Evolutionary conservation across 2,329 filamentous ascomycete species (phyloP).

Genomic region (Hymenoscyphus salicellus): DNA sequence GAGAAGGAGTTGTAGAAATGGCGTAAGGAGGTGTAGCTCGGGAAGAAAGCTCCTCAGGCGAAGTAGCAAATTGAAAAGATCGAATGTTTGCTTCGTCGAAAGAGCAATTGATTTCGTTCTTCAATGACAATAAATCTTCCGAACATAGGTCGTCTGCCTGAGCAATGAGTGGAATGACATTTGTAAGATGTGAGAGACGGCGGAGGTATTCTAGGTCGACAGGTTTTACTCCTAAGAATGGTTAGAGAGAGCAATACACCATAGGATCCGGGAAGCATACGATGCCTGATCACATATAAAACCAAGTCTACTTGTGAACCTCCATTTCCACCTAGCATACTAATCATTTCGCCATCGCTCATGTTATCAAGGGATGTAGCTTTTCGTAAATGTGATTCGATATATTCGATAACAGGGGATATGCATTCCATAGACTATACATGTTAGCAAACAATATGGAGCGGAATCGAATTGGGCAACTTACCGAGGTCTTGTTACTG

Average conservation of each 20-base stretch:
- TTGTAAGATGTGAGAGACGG: constrained; percentile 69
- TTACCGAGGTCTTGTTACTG: constrained; percentile 51
- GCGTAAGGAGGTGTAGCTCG: constrained; percentile 59
- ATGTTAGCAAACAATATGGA: constrained; percentile 28
- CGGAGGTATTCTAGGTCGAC: constrained; percentile 71
- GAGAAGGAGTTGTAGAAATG: constrained; percentile 69
- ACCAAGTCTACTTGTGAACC: constrained; percentile 82
- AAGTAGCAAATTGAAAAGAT: constrained; percentile 60
- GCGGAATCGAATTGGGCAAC: constrained; percentile 25
- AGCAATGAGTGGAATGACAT: constrained; percentile 79
- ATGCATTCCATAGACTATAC: constrained; percentile 53
- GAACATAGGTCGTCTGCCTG: constrained; percentile 67
- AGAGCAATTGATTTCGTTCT: constrained; percentile 55
- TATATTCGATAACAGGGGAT: constrained; percentile 63
- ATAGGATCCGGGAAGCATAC: constrained; percentile 45
- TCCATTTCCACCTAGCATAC: constrained; percentile 75
- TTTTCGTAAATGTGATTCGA: constrained; percentile 66
- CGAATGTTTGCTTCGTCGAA: constrained; percentile 57
- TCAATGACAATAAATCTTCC: constrained; percentile 56
- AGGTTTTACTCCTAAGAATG: constrained; percentile 50
- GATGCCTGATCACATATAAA: constrained; percentile 73
- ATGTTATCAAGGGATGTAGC: constrained; percentile 60
- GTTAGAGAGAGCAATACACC: constrained; percentile 17
- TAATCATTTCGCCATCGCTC: constrained; percentile 70
- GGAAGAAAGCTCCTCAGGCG: constrained; percentile 20